Conservation (phyloP, 73 alveolate species). For the Tetrahymena thermophila region DNA sequence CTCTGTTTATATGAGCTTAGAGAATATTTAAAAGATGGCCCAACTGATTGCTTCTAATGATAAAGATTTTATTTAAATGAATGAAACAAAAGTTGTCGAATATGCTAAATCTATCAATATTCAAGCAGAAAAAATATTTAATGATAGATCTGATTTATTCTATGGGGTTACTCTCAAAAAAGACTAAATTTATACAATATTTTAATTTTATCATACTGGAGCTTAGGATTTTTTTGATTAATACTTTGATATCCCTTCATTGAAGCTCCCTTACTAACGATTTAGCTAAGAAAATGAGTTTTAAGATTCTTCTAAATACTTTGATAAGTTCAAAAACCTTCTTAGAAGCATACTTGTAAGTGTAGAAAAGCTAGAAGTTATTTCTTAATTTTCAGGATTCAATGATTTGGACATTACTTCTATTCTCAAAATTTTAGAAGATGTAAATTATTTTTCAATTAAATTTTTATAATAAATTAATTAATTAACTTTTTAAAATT, state of each 20-base stretch:
- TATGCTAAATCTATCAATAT: not conserved
- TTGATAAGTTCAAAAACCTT: not conserved
- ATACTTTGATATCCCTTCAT: not conserved
- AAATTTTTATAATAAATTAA: not conserved
- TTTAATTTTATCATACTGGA: not conserved
- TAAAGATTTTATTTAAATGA: not conserved
- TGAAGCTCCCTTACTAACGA: not conserved
- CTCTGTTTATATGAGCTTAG: not conserved
- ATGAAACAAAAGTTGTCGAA: not conserved
- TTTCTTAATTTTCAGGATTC: not conserved
- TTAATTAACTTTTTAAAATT: not conserved
- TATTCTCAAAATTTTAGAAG: not conserved
- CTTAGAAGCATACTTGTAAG: not conserved
- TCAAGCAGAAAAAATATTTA: not conserved
- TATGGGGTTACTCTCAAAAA: not conserved
- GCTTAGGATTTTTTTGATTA: not conserved
- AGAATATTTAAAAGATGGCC: not conserved
- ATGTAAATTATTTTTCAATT: not conserved
- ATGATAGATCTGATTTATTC: not conserved
- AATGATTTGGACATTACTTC: not conserved
- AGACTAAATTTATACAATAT: not conserved
- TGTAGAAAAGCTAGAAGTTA: not conserved
- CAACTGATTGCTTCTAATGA: not conserved
- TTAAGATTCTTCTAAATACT: not conserved
- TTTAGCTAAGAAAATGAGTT: not conserved